Evolutionary conservation across 2,329 filamentous ascomycete genomes (phyloP).

Genomic region (Colletotrichum tropicale): DNA sequence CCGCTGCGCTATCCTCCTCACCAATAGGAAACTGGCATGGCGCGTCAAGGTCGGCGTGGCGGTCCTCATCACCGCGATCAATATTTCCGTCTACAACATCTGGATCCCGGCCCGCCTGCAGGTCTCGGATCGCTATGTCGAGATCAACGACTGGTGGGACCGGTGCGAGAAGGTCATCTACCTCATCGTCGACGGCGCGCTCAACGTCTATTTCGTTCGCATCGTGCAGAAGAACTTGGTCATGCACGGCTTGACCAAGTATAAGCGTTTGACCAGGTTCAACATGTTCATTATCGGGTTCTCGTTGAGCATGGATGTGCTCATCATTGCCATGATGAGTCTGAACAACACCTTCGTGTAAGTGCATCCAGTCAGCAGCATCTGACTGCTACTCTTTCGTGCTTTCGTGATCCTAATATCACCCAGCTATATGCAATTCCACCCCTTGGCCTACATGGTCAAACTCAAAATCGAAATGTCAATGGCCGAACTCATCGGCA

Average conservation of each 20-base stretch:
- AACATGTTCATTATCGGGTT: conserved; percentile 49
- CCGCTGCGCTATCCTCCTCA: conserved; percentile 50
- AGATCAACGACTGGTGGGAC: conserved; percentile 56
- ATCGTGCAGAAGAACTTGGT: conserved; percentile 20
- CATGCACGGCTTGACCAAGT: conserved; percentile 43
- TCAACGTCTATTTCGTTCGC: conserved; percentile 56
- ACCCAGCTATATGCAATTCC: conserved; percentile 51
- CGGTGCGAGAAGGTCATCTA: conserved; percentile 57
- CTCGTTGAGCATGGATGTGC: conserved; percentile 47
- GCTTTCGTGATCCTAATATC: background rate
- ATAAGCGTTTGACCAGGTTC: conserved; percentile 47
- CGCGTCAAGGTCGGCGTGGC: conserved; percentile 50
- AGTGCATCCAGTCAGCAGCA: background rate
- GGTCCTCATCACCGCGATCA: conserved; percentile 49
- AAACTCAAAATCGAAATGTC: conserved; percentile 60
- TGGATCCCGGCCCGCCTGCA: conserved; percentile 58
- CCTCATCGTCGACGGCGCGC: conserved; percentile 47
- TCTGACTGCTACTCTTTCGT: background rate
- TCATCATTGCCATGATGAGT: conserved; percentile 47
- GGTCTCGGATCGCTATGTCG: conserved; percentile 41
- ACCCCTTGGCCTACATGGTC: conserved; percentile 55
- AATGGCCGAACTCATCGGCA: conserved; percentile 56
- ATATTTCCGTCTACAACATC: conserved; percentile 57
- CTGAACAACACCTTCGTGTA: conserved; percentile 47
- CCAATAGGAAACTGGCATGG: conserved; percentile 36